Evolutionary conservation across 2,329 filamentous ascomycete species (phyloP).

Genomic region (Penicillium sp.): DNA sequence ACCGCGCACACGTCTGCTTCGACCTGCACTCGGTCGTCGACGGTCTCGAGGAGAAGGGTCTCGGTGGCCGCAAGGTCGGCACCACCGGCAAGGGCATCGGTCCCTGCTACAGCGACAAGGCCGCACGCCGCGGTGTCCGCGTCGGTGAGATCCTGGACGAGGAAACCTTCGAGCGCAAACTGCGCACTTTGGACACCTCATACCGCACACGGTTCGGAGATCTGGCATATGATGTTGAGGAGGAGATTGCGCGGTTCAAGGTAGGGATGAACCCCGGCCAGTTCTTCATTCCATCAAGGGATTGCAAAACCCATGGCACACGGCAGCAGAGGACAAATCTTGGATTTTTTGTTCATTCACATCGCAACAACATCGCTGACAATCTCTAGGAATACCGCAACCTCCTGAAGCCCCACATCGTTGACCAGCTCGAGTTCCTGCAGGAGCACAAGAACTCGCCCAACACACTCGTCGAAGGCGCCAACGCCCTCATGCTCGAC

Average conservation of each 20-base stretch:
- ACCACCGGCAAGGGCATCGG: conserved; percentile 52
- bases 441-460: conserved; percentile 53
- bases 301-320: not conserved
- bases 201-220: conserved; percentile 60
- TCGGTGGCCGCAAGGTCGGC: conserved; percentile 47
- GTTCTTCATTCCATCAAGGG: not conserved
- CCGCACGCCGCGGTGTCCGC: conserved; percentile 57
- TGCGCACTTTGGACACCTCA: conserved; percentile 50
- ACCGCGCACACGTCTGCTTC: conserved; percentile 47
- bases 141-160: conserved; percentile 59
- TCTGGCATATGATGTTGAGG: conserved; percentile 58
- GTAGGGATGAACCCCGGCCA: conserved; percentile 28
- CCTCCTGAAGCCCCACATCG: conserved; percentile 37
- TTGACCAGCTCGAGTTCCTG: conserved; percentile 52
- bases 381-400: conserved; percentile 35
- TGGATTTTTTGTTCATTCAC: not conserved
- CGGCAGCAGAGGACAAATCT: not conserved
- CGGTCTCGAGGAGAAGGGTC: conserved; percentile 45
- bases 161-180: conserved; percentile 53
- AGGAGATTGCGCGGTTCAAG: conserved; percentile 58
- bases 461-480: conserved; percentile 61
- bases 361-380: not conserved
- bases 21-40: conserved; percentile 47
- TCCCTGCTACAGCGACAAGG: conserved; percentile 63
- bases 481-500: conserved; percentile 63